Conservation (phyloP, 2,329 filamentous ascomycete genomes). For the Chaetomium sp. region DNA sequence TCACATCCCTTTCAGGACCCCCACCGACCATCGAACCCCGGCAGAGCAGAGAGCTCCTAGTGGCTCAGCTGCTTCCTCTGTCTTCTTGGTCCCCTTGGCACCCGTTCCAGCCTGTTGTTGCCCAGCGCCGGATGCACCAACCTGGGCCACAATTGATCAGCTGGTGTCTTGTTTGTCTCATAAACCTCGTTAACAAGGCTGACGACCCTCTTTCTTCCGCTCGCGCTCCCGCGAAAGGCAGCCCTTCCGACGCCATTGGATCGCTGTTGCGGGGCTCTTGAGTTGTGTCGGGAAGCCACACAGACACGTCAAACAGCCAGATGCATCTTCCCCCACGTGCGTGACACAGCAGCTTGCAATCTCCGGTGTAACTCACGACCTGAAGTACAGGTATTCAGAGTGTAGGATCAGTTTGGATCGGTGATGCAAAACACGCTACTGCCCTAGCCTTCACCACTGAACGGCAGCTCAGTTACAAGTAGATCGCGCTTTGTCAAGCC, state of each 20-base stretch:
- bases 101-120: slow-evolving; percentile 3
- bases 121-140: slow-evolving; percentile 8
- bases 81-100: slow-evolving; percentile 15
- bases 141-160: slow-evolving; percentile 20
- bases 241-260: slow-evolving; percentile 9
- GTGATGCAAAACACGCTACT: not conserved
- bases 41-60: slow-evolving; percentile 12
- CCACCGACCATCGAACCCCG: slow-evolving; percentile 10
- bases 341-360: not conserved
- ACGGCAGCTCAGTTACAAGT: too few relatives aligned
- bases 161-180: slow-evolving; percentile 26
- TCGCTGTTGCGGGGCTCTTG: slow-evolving; percentile 15
- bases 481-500: not conserved
- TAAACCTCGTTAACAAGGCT: slow-evolving; percentile 14
- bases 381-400: too few relatives aligned
- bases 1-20: slow-evolving; percentile 4
- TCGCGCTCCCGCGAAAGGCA: not conserved
- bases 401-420: not conserved
- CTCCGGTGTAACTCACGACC: not conserved
- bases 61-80: slow-evolving; percentile 11
- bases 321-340: slow-evolving; percentile 15
- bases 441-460: not conserved
- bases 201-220: not conserved
- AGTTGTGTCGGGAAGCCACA: slow-evolving; percentile 10
- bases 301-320: slow-evolving; percentile 18